Conservation (phyloP, 345 rosid species). For the Chamaenerion angustifolium region DNA sequence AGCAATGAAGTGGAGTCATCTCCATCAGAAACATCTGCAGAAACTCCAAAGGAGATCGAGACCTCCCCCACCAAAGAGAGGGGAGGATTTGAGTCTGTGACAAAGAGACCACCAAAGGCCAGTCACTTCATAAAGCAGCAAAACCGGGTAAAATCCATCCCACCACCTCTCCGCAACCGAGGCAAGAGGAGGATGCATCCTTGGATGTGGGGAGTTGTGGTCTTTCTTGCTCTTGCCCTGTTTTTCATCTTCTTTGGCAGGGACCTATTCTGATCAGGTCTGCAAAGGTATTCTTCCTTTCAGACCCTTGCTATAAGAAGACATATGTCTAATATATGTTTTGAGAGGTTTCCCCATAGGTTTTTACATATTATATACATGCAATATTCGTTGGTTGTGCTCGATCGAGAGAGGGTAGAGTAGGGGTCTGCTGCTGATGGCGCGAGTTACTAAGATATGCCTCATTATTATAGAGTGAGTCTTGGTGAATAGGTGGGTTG, state of each 20-base stretch:
- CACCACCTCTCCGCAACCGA: slow-evolving; percentile 56
- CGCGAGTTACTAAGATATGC: no score
- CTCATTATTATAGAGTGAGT: no score
- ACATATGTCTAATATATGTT: no score
- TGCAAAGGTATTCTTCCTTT: not conserved
- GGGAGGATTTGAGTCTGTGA: slow-evolving; percentile 13
- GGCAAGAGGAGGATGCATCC: slow-evolving; percentile 54
- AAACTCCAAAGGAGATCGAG: slow-evolving; percentile 30
- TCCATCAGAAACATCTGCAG: slow-evolving; percentile 15
- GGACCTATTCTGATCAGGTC: slow-evolving; percentile 15
- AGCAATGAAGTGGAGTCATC: slow-evolving; percentile 18
- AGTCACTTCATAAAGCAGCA: slow-evolving; percentile 47
- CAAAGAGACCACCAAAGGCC: slow-evolving; percentile 31
- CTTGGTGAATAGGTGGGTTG: no score
- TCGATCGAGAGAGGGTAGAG: no score
- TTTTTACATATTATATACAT: no score
- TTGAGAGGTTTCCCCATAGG: no score
- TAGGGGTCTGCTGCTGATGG: no score
- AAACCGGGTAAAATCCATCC: slow-evolving; percentile 41
- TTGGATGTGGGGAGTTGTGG: slow-evolving; percentile 63
- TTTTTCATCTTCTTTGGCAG: slow-evolving; percentile 40
- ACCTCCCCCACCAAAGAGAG: not conserved
- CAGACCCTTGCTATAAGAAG: not conserved
- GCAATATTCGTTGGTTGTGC: no score
- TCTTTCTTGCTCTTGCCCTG: slow-evolving; percentile 24